These are phyloP conservation scores for Geopyxis carbonaria DNA, from an alignment of 495 filamentous ascomycete species.

Conservation along the genomic window DNA sequence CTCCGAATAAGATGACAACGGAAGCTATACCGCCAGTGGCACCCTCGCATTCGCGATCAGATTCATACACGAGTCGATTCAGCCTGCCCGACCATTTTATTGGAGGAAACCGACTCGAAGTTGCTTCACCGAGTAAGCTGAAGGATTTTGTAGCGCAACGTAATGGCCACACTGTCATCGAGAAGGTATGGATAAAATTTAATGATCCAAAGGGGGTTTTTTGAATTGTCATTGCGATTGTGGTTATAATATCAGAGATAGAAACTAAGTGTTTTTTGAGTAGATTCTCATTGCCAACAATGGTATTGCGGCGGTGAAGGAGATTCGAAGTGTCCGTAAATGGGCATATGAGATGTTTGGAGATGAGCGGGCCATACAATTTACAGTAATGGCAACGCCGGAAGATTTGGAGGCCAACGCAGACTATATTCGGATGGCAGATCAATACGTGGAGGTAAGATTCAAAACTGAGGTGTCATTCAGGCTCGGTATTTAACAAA, in stretches of 20 bases:
- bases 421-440: constrained; percentile 98
- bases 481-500: not conserved
- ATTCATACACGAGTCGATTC: constrained; percentile 48
- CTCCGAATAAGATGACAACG: not conserved
- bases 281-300: constrained; percentile 99
- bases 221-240: no score
- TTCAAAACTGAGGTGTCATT: constrained; percentile 10
- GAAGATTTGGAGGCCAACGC: constrained; percentile 96
- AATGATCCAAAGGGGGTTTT: no score
- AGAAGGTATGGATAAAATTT: constrained; percentile 48
- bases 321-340: constrained; percentile 96
- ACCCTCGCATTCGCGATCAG: not conserved
- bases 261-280: not conserved
- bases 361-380: constrained; percentile 94
- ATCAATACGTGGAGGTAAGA: constrained; percentile 91
- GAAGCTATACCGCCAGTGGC: not conserved
- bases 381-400: constrained; percentile 99
- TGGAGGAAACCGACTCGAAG: constrained; percentile 72
- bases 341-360: constrained; percentile 99
- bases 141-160: constrained; percentile 86
- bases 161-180: constrained; percentile 94
- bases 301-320: constrained; percentile 97
- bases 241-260: not conserved
- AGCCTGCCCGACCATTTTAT: constrained; percentile 84
- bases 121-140: constrained; percentile 58